Evolutionary conservation across 176 grass and related monocot genomes (phyloP).

Genomic region (Lolium multiflorum): DNA sequence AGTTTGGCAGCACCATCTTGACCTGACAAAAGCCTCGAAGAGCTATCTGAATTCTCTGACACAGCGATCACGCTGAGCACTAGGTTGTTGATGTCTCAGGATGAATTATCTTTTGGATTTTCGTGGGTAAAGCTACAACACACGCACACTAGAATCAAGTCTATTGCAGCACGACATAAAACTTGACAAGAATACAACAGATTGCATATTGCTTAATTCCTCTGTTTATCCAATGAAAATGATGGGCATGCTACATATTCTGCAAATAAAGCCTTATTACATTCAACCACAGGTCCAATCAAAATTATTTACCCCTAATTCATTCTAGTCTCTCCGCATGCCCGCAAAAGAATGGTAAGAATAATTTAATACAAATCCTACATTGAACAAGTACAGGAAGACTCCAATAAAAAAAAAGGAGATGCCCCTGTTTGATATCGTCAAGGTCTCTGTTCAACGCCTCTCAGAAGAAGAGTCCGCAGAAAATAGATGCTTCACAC

Average conservation of each 20-base stretch:
- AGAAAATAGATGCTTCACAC: slow-evolving; percentile 83
- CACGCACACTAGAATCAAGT: not conserved
- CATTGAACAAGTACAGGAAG: not conserved
- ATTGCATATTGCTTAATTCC: not conserved
- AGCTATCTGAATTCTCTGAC: not conserved
- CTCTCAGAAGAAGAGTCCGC: slow-evolving; percentile 77
- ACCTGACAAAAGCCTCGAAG: not conserved
- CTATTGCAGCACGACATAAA: not conserved
- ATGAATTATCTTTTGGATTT: not conserved
- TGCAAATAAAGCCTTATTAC: not conserved
- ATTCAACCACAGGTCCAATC: not conserved
- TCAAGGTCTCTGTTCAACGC: slow-evolving; percentile 39
- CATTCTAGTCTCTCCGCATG: not conserved
- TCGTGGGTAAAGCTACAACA: not conserved
- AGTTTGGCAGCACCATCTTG: too few relatives aligned
- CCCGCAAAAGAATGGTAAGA: not conserved
- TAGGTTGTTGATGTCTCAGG: not conserved
- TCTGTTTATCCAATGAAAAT: not conserved
- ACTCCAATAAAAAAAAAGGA: not conserved
- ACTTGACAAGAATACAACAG: not conserved
- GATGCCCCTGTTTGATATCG: not conserved
- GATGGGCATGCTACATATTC: not conserved
- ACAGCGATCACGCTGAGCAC: not conserved
- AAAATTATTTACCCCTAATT: not conserved
- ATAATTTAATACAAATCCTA: slow-evolving; percentile 7